Base-by-base conservation (phyloP, 2,329 filamentous ascomycete species). In the Stachybotrys elegans region DNA sequence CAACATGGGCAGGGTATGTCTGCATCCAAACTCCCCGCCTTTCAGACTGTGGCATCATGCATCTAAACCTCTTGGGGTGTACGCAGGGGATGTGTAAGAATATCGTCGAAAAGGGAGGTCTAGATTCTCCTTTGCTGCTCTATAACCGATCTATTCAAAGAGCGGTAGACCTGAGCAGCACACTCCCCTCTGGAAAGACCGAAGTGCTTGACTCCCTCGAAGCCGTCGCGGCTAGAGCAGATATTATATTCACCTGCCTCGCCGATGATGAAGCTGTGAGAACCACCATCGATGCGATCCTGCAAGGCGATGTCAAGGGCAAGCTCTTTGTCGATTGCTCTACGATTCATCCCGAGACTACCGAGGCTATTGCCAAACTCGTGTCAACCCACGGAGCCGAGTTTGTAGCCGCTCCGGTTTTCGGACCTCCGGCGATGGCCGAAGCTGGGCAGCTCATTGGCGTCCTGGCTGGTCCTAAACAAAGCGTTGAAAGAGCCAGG, bases 241-340 rank as follows among this genome's bases (percentile, higher is more conserved):
- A 92, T 59, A 79, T 95, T 47, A 83, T 95, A 61, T 91, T 95
- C 69, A 81, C 81, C 48, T 94, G 88, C 58, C 73, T 95, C 4
- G 80, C 84, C 51, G 85, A 93, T 58, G 90, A 95, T 60, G 70
- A 76, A 3, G 86, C 86, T 5, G 80, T 94, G 35, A 75, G 80
- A 45, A 68, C 75, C 5, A 79, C 81, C 17, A 75, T 88, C 47
- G 63, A 73, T 34, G 60, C 72, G 4, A 76, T 84, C 22, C 67
- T 88, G 4, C 58, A 67, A 16, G 44, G 38, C 22, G 68, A 80
- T 45, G 67, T 87, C 16, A 72, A 72, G 22, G 82, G 80, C 48
- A 95, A 95, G 68, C 70, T 93, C 14, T 83, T 95, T 52, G 77
- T 95, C 23, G 90, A 95, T 59, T 91, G 86, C 73, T 93, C 88